Evolutionary conservation across 495 filamentous ascomycete genomes (phyloP).

Genomic region (Aspergillus ellipticus): DNA sequence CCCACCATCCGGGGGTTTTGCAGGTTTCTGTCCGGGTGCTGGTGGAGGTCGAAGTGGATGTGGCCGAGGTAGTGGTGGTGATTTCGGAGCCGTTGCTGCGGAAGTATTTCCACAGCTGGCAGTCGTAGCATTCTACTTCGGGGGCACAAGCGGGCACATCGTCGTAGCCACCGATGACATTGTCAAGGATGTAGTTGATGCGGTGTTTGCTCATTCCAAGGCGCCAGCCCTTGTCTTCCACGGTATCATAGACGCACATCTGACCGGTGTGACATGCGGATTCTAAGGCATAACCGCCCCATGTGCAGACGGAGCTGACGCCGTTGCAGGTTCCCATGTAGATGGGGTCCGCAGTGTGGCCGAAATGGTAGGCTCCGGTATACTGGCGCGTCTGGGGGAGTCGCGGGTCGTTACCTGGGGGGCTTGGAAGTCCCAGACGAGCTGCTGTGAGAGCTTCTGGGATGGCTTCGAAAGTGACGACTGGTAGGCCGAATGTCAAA

Average conservation of each 20-base stretch:
- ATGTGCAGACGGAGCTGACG: slow-evolving; percentile 79
- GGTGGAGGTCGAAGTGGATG: slow-evolving; percentile 56
- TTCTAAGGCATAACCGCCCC: slow-evolving; percentile 93
- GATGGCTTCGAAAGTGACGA: slow-evolving; percentile 84
- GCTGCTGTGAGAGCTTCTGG: slow-evolving; percentile 83
- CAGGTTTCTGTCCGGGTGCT: slow-evolving; percentile 80
- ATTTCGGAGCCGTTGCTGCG: slow-evolving; percentile 80
- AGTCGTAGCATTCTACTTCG: slow-evolving; percentile 79
- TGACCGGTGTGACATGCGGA: slow-evolving; percentile 83
- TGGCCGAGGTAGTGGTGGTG: slow-evolving; percentile 57
- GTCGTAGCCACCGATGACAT: slow-evolving; percentile 81
- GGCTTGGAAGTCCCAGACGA: slow-evolving; percentile 80
- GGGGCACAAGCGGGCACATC: slow-evolving; percentile 70
- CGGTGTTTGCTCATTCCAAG: slow-evolving; percentile 81
- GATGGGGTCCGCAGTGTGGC: slow-evolving; percentile 92
- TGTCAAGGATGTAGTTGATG: slow-evolving; percentile 76
- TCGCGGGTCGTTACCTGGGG: slow-evolving; percentile 68
- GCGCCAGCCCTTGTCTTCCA: slow-evolving; percentile 84
- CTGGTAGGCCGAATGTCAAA: slow-evolving; percentile 83
- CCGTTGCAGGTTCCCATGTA: slow-evolving; percentile 93
- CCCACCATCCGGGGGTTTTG: slow-evolving; percentile 76
- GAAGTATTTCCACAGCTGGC: slow-evolving; percentile 90
- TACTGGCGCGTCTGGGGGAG: slow-evolving; percentile 64
- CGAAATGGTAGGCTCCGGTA: slow-evolving; percentile 88
- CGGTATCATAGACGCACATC: slow-evolving; percentile 88